Base-by-base conservation (phyloP, 2,329 filamentous ascomycete genomes). In the Chrysosporium queenslandicum region DNA sequence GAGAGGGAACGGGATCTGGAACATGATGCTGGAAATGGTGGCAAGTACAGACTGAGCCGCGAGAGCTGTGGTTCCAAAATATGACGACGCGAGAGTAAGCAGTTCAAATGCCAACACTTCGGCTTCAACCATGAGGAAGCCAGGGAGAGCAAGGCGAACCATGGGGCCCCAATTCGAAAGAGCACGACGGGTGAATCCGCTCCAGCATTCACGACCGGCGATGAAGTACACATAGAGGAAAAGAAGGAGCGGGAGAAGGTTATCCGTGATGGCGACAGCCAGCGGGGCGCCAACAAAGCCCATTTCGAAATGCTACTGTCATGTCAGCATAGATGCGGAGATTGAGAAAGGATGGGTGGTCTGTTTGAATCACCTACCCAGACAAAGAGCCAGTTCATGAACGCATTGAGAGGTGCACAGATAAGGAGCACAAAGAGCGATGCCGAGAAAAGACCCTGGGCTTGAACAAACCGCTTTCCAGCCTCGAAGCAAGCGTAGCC, bases 61-160 rank as follows among this genome's bases (percentile, higher is more conserved):
- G 1, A 97, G 78, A 56, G 85, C 81, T 16, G 83, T 83, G 1
- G 86, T 81, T 14, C 86, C 86, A 53, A 96, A 83, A 60, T 86
- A 87, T 48, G 84, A 87, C 0, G 87, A 80, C 7, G 83, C 81
- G n/a, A 96, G 75, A 0, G 89, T 95, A 56, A 95, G 74, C 46
- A 95, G 81, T 67, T 97, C 91, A 66, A 97, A 97, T 5, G 90
- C 89, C 9, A 96, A 77, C 71, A 87, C 94, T 66, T 97, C 91
- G 4, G 91, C 89, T 66, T 94, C 83, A 1, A 97, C 85, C 90
- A 96, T 96, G 58, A 95, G 74, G 66, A 97, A 82, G 1, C 91
- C 91, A 0, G 91, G 90, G 11, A 96, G 73, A 0, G 91, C 88
- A 34, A 97, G 82, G 45, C 82, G 81, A 61, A 97, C 80, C 91